These are phyloP conservation scores for Pythium oligandrum DNA, from an alignment of 352 stramenopile genomes.

Conservation along the genomic window DNA sequence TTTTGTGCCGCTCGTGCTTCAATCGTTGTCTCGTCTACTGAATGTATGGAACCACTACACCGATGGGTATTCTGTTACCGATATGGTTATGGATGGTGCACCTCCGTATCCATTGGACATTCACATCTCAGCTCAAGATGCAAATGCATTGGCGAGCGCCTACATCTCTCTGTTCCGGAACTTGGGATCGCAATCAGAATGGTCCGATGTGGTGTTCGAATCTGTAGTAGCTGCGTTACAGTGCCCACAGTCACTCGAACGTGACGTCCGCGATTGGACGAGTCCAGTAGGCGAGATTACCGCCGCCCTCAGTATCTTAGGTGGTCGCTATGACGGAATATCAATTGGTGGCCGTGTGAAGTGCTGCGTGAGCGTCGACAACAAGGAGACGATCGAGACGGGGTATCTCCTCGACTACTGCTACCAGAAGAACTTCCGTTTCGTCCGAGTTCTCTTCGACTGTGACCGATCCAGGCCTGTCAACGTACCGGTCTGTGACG, in stretches of 20 bases:
- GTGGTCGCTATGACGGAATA: constrained; percentile 44
- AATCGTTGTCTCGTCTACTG: constrained; percentile 20
- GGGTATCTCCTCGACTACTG: constrained; percentile 56
- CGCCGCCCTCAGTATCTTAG: constrained; percentile 47
- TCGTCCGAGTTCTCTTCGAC: constrained; percentile 61
- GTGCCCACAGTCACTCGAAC: too few relatives aligned
- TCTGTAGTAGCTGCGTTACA: constrained; percentile 3
- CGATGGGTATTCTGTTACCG: neutral
- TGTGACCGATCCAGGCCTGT: constrained; percentile 46
- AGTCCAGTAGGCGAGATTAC: constrained; percentile 15
- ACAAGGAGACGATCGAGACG: constrained; percentile 66
- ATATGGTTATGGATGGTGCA: neutral
- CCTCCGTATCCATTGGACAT: constrained; percentile 24
- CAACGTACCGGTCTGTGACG: constrained; percentile 48
- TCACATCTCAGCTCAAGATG: constrained; percentile 37
- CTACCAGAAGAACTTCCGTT: constrained; percentile 32
- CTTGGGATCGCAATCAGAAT: constrained; percentile 5
- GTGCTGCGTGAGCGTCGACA: constrained; percentile 70
- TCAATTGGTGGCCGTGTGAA: constrained; percentile 55
- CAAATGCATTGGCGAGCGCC: constrained; percentile 29
- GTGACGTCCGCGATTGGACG: constrained; percentile 8
- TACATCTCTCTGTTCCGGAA: constrained; percentile 52
- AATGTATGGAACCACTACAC: constrained; percentile 32
- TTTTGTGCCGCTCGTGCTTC: constrained; percentile 42
- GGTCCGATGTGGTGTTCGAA: constrained; percentile 3